Conservation (phyloP, 768 basidiomycete species). For the Lactarius tabidus region DNA sequence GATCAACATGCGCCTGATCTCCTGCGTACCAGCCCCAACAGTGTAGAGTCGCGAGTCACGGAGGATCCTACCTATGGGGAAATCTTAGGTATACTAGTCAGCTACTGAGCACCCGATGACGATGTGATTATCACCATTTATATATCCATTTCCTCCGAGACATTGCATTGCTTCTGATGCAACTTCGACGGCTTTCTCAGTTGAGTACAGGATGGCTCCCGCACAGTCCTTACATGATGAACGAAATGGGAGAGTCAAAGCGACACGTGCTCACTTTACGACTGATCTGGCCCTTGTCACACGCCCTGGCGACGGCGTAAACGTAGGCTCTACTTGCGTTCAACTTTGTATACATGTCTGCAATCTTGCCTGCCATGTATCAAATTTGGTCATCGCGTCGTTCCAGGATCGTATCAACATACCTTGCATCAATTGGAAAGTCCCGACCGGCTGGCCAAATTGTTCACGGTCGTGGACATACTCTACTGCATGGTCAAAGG, state of each 20-base stretch:
- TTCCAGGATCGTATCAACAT: constrained; percentile 23
- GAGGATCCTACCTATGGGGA: constrained; percentile 82
- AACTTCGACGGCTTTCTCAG: constrained; percentile 88
- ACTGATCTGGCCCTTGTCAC: constrained; percentile 75
- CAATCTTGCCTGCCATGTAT: constrained; percentile 57
- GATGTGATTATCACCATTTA: constrained; percentile 59
- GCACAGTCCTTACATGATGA: constrained; percentile 74
- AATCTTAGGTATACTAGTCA: constrained; percentile 51
- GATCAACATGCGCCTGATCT: constrained; percentile 91
- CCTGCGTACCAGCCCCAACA: constrained; percentile 96
- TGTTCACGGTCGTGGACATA: constrained; percentile 94
- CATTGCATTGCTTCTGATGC: constrained; percentile 91
- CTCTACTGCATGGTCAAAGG: constrained; percentile 82
- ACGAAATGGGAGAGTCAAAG: background rate
- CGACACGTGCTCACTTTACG: constrained; percentile 52
- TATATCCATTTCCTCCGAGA: constrained; percentile 93
- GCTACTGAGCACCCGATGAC: background rate
- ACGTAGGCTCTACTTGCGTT: constrained; percentile 87
- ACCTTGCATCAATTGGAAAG: constrained; percentile 97
- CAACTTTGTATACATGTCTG: constrained; percentile 94
- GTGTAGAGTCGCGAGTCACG: constrained; percentile 87
- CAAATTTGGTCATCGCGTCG: constrained; percentile 22
- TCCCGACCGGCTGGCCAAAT: constrained; percentile 82
- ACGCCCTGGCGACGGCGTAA: constrained; percentile 88
- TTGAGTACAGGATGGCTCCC: constrained; percentile 89